Base-by-base conservation (phyloP, 164 flowering plant genomes). In the Aristolochia fimbriata region DNA sequence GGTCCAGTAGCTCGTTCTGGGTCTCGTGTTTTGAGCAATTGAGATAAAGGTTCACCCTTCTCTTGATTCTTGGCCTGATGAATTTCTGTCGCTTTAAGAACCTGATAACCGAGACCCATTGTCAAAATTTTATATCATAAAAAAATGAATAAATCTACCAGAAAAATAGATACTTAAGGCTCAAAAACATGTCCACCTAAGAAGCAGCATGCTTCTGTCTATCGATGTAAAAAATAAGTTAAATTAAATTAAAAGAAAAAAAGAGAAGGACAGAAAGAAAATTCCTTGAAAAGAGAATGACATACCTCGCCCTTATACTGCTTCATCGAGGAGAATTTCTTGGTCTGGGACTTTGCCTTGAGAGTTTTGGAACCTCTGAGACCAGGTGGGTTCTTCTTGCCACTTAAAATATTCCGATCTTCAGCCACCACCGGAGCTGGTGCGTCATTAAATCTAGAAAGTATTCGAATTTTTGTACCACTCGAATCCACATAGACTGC, bases 401-500 rank as follows among this genome's bases (percentile, higher is more conserved):
- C 76, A 23, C 51, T 30, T 15, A 74, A 67, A 57, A 68, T 14
- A 21, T 52, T 47, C 70, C 76, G 50, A 74, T 66, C 78, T 64
- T 70, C 81, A 15, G 60, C 68, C 1, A 55, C 64, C 47, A 60
- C 66, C 10, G 82, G 60, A 3, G 20, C 53, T 12, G 77, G 64
- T 6, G 51, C 61, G 63, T 76, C 74, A 68, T 62, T 72, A 33
- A 76, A 71, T 71, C 80, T 79, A 5, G 98, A 91, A 52, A 91
- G 67, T 57, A 91, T 87, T 47, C 90, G 76, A 62, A 91, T 61
- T 60, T 91, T 91, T 16, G 74, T 85, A 51, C 96, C 97, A 74
- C 64, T 82, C 46, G 88, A 77, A 74, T 91, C 98, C 62, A 88
- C 62, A 62, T 89, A 88, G 14, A 92, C 96, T 19, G 81, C 79